A percentile compares a stretch with the other conserved stretches of the same genome.
These are phyloP conservation scores for Zygotorulaspora chibaensis DNA, from an alignment of 805 yeast species.

Conservation along the genomic window DNA sequence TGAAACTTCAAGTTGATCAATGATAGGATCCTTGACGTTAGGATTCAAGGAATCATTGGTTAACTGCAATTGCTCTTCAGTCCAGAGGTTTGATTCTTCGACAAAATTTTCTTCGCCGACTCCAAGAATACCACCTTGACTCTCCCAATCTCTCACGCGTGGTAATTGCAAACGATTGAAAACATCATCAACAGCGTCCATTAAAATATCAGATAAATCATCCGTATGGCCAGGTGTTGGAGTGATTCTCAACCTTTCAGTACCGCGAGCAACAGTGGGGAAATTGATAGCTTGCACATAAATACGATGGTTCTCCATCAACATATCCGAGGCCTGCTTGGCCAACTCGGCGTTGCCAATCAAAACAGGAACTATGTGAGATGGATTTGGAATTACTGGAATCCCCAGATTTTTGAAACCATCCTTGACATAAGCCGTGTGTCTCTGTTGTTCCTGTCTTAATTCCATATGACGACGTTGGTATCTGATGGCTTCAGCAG, in stretches of 20 bases:
- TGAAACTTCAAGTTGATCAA: slow-evolving; percentile 62
- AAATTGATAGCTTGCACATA: slow-evolving; percentile 98
- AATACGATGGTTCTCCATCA: slow-evolving; percentile 77
- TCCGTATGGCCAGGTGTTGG: slow-evolving; percentile 96
- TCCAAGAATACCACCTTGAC: slow-evolving; percentile 84
- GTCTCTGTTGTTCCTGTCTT: slow-evolving; percentile 78
- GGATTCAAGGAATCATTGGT: slow-evolving; percentile 59
- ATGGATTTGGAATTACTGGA: slow-evolving; percentile 96
- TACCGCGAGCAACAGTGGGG: slow-evolving; percentile 96
- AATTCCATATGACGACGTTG: slow-evolving; percentile 73
- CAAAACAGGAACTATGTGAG: slow-evolving; percentile 93
- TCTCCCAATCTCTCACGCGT: slow-evolving; percentile 73
- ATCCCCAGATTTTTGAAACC: slow-evolving; percentile 67
- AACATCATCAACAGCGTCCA: slow-evolving; percentile 75
- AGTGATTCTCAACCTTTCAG: slow-evolving; percentile 95
- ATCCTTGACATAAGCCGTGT: slow-evolving; percentile 79
- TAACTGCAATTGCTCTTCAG: slow-evolving; percentile 67
- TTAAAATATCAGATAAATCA: slow-evolving; percentile 68
- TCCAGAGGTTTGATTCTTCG: slow-evolving; percentile 73
- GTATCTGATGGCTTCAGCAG: slow-evolving; percentile 78
- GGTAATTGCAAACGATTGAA: slow-evolving; percentile 71
- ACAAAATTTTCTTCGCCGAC: slow-evolving; percentile 59
- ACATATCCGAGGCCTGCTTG: slow-evolving; percentile 82
- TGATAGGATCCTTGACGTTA: slow-evolving; percentile 60
- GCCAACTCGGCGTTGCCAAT: slow-evolving; percentile 94